Evolutionary conservation across 305 asterid genomes (phyloP), one percentile per base, ranked within the genome.

Genomic region (Fraxinus platypoda): DNA sequence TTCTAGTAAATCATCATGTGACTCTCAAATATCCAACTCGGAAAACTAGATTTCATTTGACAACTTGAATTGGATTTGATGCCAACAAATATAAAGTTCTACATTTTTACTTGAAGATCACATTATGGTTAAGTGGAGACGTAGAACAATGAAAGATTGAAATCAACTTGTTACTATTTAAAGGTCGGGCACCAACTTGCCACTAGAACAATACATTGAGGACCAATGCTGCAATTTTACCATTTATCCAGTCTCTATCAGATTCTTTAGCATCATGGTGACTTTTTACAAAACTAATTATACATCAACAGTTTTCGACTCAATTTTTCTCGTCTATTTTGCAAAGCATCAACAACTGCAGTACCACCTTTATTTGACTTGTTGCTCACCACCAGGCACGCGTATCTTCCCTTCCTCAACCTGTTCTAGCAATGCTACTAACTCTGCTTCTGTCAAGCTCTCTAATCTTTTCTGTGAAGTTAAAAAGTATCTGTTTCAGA

Each of bases 381-480:
- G 86, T 80, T 94, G 86, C 71, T 90, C 92, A 0, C 92, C 89
- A 54, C 87, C 85, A 31, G 87, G 87, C 84, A 90, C 80, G 3
- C 87, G 87, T 64, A 85, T 89, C 91, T 94, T 95, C 90, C 94
- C 99, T 91, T 95, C 99, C 88, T 94, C 98, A 52, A 94, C 97
- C 84, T 95, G 97, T 86, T 94, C 94, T n/a, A 93, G 86, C 91
- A 95, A 81, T 83, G 87, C 92, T 86, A 87, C 88, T 46, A 91
- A 82, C 89, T 94, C 99, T 34, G 97, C 97, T 88, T 95, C 95
- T 73, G 97, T 95, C 85, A 94, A 90, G 91, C 98, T 93, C 90
- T 94, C 98, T 86, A 95, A 73, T 57, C 98, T 89, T 91, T 95
- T 95, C 98, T 95, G 97, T 64, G 70, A 75, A 49, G 38, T 38